A percentile compares a stretch with the other conserved stretches of the same genome.
Evolutionary conservation across 768 basidiomycete genomes (phyloP).

Genomic region (Kwoniella heveanensis): DNA sequence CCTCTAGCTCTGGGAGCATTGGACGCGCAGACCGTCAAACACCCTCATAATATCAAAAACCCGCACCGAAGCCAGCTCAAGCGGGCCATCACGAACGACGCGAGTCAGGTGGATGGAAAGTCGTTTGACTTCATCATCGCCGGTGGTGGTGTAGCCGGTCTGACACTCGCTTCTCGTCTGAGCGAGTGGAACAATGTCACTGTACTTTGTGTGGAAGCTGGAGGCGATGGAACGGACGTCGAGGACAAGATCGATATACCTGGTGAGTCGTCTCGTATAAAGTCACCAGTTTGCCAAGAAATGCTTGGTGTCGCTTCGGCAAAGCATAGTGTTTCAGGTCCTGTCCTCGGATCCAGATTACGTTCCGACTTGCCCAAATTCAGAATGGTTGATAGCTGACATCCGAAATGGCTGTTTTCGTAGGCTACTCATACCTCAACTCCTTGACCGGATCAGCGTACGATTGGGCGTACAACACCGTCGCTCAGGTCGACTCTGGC

Average conservation of each 20-base stretch:
- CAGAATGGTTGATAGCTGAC: conserved; percentile 3
- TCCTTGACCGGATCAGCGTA: conserved; percentile 40
- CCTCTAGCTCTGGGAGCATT: neutral
- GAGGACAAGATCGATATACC: conserved; percentile 52
- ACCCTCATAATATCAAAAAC: conserved; percentile 38
- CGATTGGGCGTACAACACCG: conserved; percentile 49
- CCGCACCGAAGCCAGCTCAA: conserved; percentile 34
- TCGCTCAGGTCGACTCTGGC: conserved; percentile 41
- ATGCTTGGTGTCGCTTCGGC: too few species aligned
- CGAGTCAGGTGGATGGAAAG: conserved; percentile 25
- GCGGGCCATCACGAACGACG: conserved; percentile 32
- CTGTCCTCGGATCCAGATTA: too few species aligned
- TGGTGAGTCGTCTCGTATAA: conserved; percentile 29
- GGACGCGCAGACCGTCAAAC: conserved; percentile 2
- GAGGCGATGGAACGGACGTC: conserved; percentile 52
- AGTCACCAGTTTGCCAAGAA: neutral
- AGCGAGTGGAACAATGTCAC: conserved; percentile 61
- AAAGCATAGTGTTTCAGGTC: too few species aligned
- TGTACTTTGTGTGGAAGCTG: conserved; percentile 59
- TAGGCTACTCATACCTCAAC: conserved; percentile 42
- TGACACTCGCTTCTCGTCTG: conserved; percentile 60
- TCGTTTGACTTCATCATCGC: conserved; percentile 62
- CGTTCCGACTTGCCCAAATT: too few species aligned
- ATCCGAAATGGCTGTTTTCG: neutral
- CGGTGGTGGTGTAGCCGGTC: conserved; percentile 62